A percentile compares a stretch with the other conserved stretches of the same genome.
These are phyloP conservation scores for Trichosanthes truncata DNA, from an alignment of 306 rosid species.

Conservation along the genomic window DNA sequence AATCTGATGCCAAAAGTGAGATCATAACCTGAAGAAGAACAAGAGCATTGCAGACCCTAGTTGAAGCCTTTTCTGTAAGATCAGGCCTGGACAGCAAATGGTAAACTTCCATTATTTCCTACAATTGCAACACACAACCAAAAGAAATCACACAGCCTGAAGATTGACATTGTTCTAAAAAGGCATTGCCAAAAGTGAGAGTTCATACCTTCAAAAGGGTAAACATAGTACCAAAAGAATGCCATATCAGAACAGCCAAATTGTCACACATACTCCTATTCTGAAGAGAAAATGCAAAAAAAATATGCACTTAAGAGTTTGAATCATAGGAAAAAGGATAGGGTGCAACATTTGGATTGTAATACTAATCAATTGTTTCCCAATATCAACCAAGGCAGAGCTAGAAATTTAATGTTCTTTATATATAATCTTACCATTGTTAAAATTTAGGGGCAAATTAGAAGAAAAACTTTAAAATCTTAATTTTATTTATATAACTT, in stretches of 20 bases:
- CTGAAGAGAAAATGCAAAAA: constrained; percentile 3
- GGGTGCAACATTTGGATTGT: not conserved
- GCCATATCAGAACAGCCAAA: constrained; percentile 32
- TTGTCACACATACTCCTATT: constrained; percentile 13
- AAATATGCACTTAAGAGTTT: not conserved
- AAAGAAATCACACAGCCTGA: not conserved
- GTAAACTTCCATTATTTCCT: constrained; percentile 29
- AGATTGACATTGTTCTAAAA: not conserved
- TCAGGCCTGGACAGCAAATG: constrained; percentile 14
- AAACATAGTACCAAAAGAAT: constrained; percentile 21
- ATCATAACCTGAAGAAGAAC: constrained; percentile 28
- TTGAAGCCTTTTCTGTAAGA: constrained; percentile 15
- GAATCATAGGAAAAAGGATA: not conserved
- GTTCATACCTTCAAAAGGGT: constrained; percentile 23
- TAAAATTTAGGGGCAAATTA: not conserved
- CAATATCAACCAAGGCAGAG: not conserved
- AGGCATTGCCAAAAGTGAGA: not conserved
- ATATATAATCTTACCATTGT: not conserved
- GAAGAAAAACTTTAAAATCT: not conserved
- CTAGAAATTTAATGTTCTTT: not conserved
- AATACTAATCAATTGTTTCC: not conserved
- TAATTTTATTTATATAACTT: too few relatives aligned
- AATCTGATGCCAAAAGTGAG: too few relatives aligned
- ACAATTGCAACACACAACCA: not conserved
- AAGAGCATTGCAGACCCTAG: constrained; percentile 24